phyloP scores from a whole-genome alignment of 306 rosid genomes.

The Luffa acutangula region DNA sequence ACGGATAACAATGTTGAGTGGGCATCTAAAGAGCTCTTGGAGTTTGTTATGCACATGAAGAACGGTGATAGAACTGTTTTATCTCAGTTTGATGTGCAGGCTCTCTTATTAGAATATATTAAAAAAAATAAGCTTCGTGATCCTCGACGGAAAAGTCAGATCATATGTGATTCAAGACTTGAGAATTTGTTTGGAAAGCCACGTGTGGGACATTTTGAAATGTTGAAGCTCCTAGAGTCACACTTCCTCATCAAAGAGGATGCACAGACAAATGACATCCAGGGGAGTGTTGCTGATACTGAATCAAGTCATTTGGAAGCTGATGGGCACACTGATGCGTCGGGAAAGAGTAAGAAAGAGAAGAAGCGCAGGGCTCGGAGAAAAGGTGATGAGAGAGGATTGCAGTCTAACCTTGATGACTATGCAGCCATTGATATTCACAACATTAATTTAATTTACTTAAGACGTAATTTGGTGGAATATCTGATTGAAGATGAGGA shows the following conservation, averaged over 20 bases:
- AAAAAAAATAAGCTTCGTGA: conserved; percentile 91
- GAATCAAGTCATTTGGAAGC: conserved; percentile 73
- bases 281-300: conserved; percentile 82
- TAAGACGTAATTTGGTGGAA: conserved; percentile 88
- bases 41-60: conserved; percentile 97
- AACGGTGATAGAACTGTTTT: conserved; percentile 59
- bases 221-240: conserved; percentile 96
- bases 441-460: conserved; percentile 80
- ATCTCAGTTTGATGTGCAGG: conserved; percentile 98
- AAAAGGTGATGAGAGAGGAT: conserved; percentile 68
- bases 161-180: conserved; percentile 81
- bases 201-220: conserved; percentile 99
- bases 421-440: conserved; percentile 93
- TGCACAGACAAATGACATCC: conserved; percentile 64
- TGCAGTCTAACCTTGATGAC: conserved; percentile 76
- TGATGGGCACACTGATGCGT: conserved; percentile 54
- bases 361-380: conserved; percentile 67
- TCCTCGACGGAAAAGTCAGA: conserved; percentile 92
- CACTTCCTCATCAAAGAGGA: conserved; percentile 86
- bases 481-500: conserved; percentile 75
- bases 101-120: conserved; percentile 91
- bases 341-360: conserved; percentile 51
- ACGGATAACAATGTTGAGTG: conserved; percentile 42
- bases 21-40: conserved; percentile 95
- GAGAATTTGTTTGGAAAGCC: conserved; percentile 91